Conservation (phyloP, 2,329 filamentous ascomycete species). For the Coniochaeta ligniaria region DNA sequence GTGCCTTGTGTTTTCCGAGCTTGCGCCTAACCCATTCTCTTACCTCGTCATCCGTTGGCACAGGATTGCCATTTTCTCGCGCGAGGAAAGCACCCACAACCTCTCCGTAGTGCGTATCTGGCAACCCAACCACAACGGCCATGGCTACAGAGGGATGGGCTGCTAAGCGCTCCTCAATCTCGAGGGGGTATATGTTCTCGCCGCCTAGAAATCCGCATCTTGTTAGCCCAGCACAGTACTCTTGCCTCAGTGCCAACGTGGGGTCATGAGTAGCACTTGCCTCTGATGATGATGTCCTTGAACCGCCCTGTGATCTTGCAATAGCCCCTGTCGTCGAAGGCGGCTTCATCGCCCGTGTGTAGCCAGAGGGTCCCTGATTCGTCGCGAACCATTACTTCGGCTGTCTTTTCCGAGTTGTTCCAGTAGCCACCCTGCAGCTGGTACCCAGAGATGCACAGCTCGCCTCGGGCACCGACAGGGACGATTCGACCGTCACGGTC, state of each 20-base stretch:
- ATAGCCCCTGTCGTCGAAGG: slow-evolving; percentile 61
- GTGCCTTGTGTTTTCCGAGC: slow-evolving; percentile 62
- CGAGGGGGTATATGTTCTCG: slow-evolving; percentile 67
- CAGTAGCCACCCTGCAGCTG: slow-evolving; percentile 62
- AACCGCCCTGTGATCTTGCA: slow-evolving; percentile 68
- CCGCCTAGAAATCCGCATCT: slow-evolving; percentile 37
- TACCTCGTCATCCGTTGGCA: slow-evolving; percentile 46
- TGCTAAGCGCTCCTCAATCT: slow-evolving; percentile 68
- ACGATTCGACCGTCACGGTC: slow-evolving; percentile 59
- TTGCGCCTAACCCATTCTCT: slow-evolving; percentile 54
- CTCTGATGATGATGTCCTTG: slow-evolving; percentile 74
- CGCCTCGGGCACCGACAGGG: slow-evolving; percentile 60
- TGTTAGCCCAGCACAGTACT: background rate
- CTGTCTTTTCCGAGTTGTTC: slow-evolving; percentile 69
- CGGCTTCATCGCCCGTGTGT: slow-evolving; percentile 63
- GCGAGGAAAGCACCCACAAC: slow-evolving; percentile 61
- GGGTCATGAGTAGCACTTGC: slow-evolving; percentile 23
- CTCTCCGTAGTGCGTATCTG: slow-evolving; percentile 65
- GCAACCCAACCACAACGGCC: slow-evolving; percentile 65
- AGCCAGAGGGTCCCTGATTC: slow-evolving; percentile 50
- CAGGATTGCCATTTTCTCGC: slow-evolving; percentile 21
- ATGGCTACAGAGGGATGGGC: slow-evolving; percentile 53
- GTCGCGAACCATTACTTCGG: slow-evolving; percentile 48
- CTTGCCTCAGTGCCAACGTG: background rate
- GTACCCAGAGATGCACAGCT: slow-evolving; percentile 73